These are phyloP conservation scores for Colletotrichum echinochloae DNA, from an alignment of 2,329 filamentous ascomycete species.

Conservation along the genomic window DNA sequence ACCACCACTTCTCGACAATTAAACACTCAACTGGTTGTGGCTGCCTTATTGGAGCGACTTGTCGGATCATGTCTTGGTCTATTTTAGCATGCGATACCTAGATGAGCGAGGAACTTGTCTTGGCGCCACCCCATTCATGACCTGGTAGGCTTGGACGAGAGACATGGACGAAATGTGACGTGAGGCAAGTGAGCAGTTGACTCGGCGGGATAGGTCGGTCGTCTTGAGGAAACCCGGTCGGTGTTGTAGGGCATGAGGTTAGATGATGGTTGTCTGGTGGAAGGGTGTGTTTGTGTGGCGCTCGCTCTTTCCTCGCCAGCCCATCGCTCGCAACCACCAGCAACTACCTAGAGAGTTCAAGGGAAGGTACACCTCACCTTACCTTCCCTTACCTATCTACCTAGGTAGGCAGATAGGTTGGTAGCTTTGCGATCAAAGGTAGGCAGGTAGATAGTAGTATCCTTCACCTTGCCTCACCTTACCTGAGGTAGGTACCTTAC, in stretches of 20 bases:
- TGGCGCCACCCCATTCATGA: slow-evolving; percentile 11
- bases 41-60: slow-evolving; percentile 16
- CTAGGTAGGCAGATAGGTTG: no score
- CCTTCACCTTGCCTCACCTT: background rate
- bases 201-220: background rate
- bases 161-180: slow-evolving; percentile 28
- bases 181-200: slow-evolving; percentile 27
- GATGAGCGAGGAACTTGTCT: slow-evolving; percentile 14
- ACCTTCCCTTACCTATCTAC: background rate
- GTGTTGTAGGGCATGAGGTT: background rate
- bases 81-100: slow-evolving; percentile 16
- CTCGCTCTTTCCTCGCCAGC: background rate
- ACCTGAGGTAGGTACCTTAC: no score
- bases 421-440: background rate
- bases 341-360: background rate
- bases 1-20: background rate
- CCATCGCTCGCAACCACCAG: background rate
- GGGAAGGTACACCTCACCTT: background rate
- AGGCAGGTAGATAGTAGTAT: background rate
- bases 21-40: background rate
- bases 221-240: no score
- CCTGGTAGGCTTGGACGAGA: background rate
- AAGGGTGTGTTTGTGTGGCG: background rate
- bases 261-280: background rate
- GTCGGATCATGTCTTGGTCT: slow-evolving; percentile 25